Conservation (phyloP, 768 basidiomycete species). For the Boletus sp. region DNA sequence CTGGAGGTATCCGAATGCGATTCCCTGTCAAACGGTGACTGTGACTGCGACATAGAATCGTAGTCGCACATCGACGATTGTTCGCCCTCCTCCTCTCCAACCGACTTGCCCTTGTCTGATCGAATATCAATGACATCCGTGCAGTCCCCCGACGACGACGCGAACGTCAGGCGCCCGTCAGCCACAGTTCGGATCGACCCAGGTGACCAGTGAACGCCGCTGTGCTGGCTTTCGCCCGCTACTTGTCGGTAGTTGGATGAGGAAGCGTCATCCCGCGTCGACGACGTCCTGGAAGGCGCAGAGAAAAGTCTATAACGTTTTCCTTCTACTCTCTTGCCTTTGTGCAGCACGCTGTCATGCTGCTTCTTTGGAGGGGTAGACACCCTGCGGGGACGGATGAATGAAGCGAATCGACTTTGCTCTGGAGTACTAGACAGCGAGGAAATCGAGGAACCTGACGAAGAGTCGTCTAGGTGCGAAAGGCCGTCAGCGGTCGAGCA, state of each 20-base stretch:
- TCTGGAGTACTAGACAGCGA: slow-evolving; percentile 6
- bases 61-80: neutral
- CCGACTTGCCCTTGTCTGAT: neutral
- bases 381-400: slow-evolving; percentile 14
- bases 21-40: slow-evolving; percentile 4
- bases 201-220: neutral
- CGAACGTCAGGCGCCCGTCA: neutral
- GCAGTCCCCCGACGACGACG: neutral
- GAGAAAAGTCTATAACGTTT: slow-evolving; percentile 22
- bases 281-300: slow-evolving; percentile 6
- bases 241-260: neutral
- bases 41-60: slow-evolving; percentile 7
- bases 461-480: slow-evolving; percentile 6
- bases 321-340: neutral
- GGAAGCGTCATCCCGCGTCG: neutral
- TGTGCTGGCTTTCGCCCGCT: neutral
- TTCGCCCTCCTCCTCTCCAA: neutral
- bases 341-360: slow-evolving; percentile 7
- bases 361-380: slow-evolving; percentile 8
- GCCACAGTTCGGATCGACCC: neutral
- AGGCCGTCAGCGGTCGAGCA: slow-evolving; percentile 13
- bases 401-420: slow-evolving; percentile 7
- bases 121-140: slow-evolving; percentile 26
- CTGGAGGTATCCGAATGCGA: slow-evolving; percentile 17
- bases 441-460: slow-evolving; percentile 14